Conservation (phyloP, 2,329 filamentous ascomycete species). For the Penicillium sp. region DNA sequence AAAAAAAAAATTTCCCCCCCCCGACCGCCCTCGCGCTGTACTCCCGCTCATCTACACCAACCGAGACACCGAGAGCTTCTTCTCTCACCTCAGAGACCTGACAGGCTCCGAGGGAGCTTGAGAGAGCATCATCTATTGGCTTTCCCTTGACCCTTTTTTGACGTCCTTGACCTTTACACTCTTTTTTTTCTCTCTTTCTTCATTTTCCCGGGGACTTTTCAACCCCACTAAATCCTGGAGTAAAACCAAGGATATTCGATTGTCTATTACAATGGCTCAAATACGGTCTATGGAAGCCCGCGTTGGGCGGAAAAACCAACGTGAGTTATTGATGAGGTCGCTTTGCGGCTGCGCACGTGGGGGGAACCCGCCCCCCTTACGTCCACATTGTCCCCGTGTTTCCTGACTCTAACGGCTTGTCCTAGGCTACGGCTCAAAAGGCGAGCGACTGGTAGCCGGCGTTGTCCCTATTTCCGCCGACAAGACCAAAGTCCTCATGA, state of each 20-base stretch:
- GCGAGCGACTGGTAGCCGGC: slow-evolving; percentile 91
- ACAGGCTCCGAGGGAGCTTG: slow-evolving; percentile 26
- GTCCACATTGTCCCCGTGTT: slow-evolving; percentile 1
- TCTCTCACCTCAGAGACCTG: slow-evolving; percentile 8
- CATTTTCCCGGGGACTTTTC: slow-evolving; percentile 2
- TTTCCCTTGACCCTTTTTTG: not conserved
- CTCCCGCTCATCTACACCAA: slow-evolving; percentile 3
- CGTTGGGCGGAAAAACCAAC: slow-evolving; percentile 49
- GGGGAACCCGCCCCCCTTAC: slow-evolving; percentile 8
- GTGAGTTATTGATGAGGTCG: slow-evolving; percentile 38
- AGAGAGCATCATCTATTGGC: slow-evolving; percentile 2
- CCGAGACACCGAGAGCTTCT: slow-evolving; percentile 10
- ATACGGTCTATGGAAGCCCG: slow-evolving; percentile 48
- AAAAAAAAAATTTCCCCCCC: slow-evolving; percentile 34
- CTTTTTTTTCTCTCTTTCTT: slow-evolving; percentile 11
- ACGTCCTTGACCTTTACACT: not conserved
- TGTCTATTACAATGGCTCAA: slow-evolving; percentile 38
- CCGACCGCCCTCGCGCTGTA: slow-evolving; percentile 28
- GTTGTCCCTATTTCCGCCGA: slow-evolving; percentile 85
- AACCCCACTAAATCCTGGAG: not conserved
- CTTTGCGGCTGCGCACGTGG: slow-evolving; percentile 22
- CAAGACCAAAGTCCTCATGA: slow-evolving; percentile 84
- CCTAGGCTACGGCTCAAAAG: slow-evolving; percentile 83
- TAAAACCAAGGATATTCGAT: slow-evolving; percentile 7
- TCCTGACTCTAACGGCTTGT: slow-evolving; percentile 19